Conservation (phyloP, 2,329 filamentous ascomycete genomes). For the Graphilbum fragrans region DNA sequence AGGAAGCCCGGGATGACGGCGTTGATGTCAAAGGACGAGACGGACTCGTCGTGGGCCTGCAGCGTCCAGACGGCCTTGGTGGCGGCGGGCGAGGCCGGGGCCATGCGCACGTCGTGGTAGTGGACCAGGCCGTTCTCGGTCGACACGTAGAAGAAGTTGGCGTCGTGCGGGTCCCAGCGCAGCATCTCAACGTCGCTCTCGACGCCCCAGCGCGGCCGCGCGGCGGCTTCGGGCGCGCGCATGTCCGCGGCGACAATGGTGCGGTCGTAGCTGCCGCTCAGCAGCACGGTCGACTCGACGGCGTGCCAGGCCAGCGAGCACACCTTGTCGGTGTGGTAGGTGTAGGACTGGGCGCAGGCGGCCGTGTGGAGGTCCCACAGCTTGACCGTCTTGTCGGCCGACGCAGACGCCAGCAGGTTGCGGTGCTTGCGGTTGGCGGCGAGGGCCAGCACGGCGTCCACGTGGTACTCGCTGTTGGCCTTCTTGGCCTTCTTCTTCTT, state of each 20-base stretch:
- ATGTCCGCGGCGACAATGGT: slow-evolving; percentile 93
- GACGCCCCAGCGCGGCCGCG: slow-evolving; percentile 77
- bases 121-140: slow-evolving; percentile 88
- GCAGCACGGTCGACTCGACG: slow-evolving; percentile 70
- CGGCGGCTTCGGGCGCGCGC: slow-evolving; percentile 76
- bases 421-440: slow-evolving; percentile 88
- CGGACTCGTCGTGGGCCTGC: slow-evolving; percentile 86
- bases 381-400: slow-evolving; percentile 94
- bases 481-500: slow-evolving; percentile 87
- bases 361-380: slow-evolving; percentile 92
- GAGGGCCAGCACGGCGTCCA: slow-evolving; percentile 83
- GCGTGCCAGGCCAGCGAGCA: slow-evolving; percentile 93
- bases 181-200: slow-evolving; percentile 92
- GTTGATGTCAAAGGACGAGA: slow-evolving; percentile 91
- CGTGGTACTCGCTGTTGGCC: slow-evolving; percentile 83
- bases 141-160: slow-evolving; percentile 89
- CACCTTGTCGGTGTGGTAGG: slow-evolving; percentile 94
- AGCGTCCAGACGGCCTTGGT: slow-evolving; percentile 88
- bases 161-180: slow-evolving; percentile 84
- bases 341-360: slow-evolving; percentile 90
- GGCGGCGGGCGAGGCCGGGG: slow-evolving; percentile 57
- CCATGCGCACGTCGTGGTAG: slow-evolving; percentile 75
- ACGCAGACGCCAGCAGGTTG: slow-evolving; percentile 87
- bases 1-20: slow-evolving; percentile 81
- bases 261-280: slow-evolving; percentile 90